Base-by-base conservation (phyloP, 1,284 basidiomycete genomes). In the Wallemia ichthyophaga region DNA sequence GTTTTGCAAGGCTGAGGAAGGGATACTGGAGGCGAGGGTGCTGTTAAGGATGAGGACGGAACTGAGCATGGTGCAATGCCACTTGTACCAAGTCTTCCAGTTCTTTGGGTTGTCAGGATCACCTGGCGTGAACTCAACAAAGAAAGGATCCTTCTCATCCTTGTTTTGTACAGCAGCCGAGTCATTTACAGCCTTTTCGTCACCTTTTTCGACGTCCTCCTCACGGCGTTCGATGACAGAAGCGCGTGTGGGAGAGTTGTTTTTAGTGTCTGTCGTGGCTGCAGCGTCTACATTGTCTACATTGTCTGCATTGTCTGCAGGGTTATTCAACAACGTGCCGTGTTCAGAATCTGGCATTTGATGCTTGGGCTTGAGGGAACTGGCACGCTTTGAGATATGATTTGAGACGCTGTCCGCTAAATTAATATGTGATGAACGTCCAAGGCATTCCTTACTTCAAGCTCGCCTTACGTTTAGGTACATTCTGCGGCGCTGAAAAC, bases 21-120 rank as follows among this genome's bases (percentile, higher is more conserved):
- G 71, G 60, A 72, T 70, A 3, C 72, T 70, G 1, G 69, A 70
- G 0, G 71, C 71, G 32, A 74, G 69, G 1, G 69, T 68, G 13
- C 68, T 68, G 15, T 65, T 61, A 15, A 63, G 55, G 60, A 53
- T 58, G 37, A 48, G 37, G 37, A 48, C 9, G n/a, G 37, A 48
- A 5, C 9, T 11, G 13, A 48, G 37, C 37, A 48, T 48, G n/a
- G 37, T 48, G n/a, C 37, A 48, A 19, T 48, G 37, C 37, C 37
- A 48, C n/a, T 48, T 48, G 37, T 48, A 48, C 37, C 37, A 48
- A 5, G 37, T 48, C n/a, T 48, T 48, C 37, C 37, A 48, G n/a
- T 48, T 48, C 37, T 48, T 48, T 11, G 37, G 37, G n/a, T 48
- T 48, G n/a, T 48, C 37, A 3, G 37, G 37, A 48, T 48, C 37